Evolutionary conservation across 2,329 filamentous ascomycete genomes (phyloP).

Genomic region (Cladosporium oxysporum): DNA sequence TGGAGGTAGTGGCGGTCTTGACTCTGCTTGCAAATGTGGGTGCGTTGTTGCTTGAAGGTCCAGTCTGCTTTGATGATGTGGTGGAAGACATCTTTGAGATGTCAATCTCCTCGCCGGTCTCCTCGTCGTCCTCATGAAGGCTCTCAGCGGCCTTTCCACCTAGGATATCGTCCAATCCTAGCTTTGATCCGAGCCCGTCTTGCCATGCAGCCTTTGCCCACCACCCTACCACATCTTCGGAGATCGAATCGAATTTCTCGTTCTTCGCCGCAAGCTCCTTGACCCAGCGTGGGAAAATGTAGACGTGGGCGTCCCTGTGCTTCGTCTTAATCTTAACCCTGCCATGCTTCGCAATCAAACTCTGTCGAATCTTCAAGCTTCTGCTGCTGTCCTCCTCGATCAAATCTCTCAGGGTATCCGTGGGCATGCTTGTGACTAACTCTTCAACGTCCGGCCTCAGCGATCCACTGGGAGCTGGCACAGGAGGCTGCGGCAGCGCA

Average conservation of each 20-base stretch:
- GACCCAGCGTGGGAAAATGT: slow-evolving; percentile 90
- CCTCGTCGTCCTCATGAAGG: slow-evolving; percentile 30
- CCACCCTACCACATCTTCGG: slow-evolving; percentile 90
- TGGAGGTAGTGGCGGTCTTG: slow-evolving; percentile 19
- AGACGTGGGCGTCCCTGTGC: slow-evolving; percentile 89
- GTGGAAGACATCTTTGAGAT: slow-evolving; percentile 35
- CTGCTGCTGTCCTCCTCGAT: slow-evolving; percentile 72
- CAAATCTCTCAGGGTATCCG: slow-evolving; percentile 83
- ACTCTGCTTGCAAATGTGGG: slow-evolving; percentile 39
- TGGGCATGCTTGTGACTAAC: slow-evolving; percentile 82
- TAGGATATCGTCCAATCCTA: slow-evolving; percentile 70
- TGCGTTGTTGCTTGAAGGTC: slow-evolving; percentile 2
- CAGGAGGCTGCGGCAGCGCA: slow-evolving; percentile 60
- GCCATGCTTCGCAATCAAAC: slow-evolving; percentile 70
- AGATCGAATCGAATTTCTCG: slow-evolving; percentile 80
- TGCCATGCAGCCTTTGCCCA: slow-evolving; percentile 97
- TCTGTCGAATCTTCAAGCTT: slow-evolving; percentile 71
- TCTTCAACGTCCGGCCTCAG: slow-evolving; percentile 71
- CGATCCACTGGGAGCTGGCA: slow-evolving; percentile 63
- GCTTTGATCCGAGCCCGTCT: slow-evolving; percentile 72
- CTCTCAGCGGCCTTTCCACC: slow-evolving; percentile 41
- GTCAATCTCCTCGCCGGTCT: slow-evolving; percentile 57
- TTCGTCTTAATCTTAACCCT: slow-evolving; percentile 78
- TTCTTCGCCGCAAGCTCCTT: slow-evolving; percentile 80
- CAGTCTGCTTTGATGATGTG: slow-evolving; percentile 43